Conservation (phyloP, 2,329 filamentous ascomycete species). For the Aspergillus unguis region DNA sequence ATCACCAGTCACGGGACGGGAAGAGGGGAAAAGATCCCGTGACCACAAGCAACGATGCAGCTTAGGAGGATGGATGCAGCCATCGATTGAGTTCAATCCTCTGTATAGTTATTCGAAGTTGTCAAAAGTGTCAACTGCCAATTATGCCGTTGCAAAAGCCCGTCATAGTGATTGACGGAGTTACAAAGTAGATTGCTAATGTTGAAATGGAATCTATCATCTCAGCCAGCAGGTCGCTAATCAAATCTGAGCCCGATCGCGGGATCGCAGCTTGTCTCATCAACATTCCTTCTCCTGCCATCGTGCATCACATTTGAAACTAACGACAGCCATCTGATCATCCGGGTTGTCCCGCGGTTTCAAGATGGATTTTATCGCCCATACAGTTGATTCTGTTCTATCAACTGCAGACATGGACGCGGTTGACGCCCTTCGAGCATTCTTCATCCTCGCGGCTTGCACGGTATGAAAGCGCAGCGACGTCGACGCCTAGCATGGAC, state of each 20-base stretch:
- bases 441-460: constrained; percentile 38
- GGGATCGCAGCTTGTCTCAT: background rate
- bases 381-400: constrained; percentile 15
- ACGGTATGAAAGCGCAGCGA: constrained; percentile 30
- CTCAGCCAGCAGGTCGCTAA: background rate
- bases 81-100: background rate
- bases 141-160: too few relatives aligned
- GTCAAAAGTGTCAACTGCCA: too few relatives aligned
- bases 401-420: constrained; percentile 28
- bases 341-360: background rate
- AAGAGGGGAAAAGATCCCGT: background rate
- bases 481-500: constrained; percentile 15
- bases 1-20: constrained; percentile 8
- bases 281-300: background rate
- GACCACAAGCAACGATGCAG: background rate
- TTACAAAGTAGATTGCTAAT: background rate
- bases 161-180: background rate
- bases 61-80: background rate
- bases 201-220: background rate
- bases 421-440: constrained; percentile 34
- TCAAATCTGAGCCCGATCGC: constrained; percentile 3
- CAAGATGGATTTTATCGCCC: constrained; percentile 14
- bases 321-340: background rate
- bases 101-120: too few relatives aligned
- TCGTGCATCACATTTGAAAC: background rate